These are phyloP conservation scores for Candida gigantensis DNA, from an alignment of 1,139 yeast species.

Conservation along the genomic window DNA sequence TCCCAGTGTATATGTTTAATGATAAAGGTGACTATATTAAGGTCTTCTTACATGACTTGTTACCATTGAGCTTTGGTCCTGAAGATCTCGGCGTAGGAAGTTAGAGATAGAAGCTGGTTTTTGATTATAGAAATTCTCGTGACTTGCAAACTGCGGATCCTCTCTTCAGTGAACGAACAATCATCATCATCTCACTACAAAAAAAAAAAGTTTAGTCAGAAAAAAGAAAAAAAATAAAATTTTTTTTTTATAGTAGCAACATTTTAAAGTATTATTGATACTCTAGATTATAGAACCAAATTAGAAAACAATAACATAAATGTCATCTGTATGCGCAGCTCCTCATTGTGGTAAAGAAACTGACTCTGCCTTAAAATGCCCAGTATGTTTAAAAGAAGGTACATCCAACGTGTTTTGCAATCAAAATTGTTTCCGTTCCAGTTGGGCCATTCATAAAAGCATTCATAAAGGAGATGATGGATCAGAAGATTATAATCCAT, in stretches of 20 bases:
- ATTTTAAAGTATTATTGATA: too few relatives aligned
- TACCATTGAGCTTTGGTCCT: constrained; percentile 90
- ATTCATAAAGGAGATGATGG: constrained; percentile 49
- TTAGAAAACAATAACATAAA: constrained; percentile 1
- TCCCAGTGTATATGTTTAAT: constrained; percentile 65
- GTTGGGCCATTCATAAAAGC: constrained; percentile 63
- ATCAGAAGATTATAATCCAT: constrained; percentile 72
- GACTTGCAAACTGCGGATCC: too few relatives aligned
- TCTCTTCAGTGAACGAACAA: too few relatives aligned
- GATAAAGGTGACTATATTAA: constrained; percentile 46
- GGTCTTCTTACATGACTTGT: constrained; percentile 55
- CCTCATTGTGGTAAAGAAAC: constrained; percentile 85
- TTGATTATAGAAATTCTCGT: too few relatives aligned
- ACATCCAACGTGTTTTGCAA: constrained; percentile 70
- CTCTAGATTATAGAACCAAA: too few relatives aligned
- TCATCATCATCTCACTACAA: too few relatives aligned
- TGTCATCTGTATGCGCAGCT: constrained; percentile 55
- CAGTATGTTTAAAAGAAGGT: constrained; percentile 80
- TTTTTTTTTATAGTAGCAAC: too few relatives aligned
- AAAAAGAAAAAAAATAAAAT: too few relatives aligned
- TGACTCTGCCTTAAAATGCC: constrained; percentile 78
- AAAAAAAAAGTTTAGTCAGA: too few relatives aligned
- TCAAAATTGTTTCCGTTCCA: constrained; percentile 79
- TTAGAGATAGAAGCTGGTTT: too few relatives aligned
- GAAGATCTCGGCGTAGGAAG: constrained; percentile 44